Conservation (phyloP, 2,329 filamentous ascomycete genomes). For the Kalaharituber pfeilii region DNA sequence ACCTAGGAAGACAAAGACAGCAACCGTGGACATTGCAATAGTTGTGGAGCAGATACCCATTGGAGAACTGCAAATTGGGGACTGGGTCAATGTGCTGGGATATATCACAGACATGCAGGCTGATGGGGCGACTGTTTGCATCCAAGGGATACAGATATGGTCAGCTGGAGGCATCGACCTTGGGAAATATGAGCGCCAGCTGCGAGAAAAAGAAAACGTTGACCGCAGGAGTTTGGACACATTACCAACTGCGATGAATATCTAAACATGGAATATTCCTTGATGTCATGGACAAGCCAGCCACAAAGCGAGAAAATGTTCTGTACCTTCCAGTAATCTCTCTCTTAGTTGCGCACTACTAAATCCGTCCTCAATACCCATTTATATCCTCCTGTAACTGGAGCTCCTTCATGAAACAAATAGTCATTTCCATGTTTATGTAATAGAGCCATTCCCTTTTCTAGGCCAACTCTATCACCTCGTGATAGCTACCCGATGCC, state of each 20-base stretch:
- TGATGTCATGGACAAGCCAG: too few relatives aligned
- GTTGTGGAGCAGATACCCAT: too few relatives aligned
- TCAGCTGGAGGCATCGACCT: slow-evolving; percentile 55
- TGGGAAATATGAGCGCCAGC: slow-evolving; percentile 48
- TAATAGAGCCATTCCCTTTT: slow-evolving; percentile 64
- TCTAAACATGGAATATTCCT: too few relatives aligned
- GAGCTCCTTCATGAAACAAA: slow-evolving; percentile 69
- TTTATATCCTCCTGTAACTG: slow-evolving; percentile 67
- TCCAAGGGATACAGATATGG: slow-evolving; percentile 69
- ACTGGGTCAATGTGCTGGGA: slow-evolving; percentile 79
- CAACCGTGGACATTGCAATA: slow-evolving; percentile 52
- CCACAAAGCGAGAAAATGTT: too few relatives aligned
- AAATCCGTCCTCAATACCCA: slow-evolving; percentile 81
- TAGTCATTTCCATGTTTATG: slow-evolving; percentile 83
- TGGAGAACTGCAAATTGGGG: slow-evolving; percentile 51
- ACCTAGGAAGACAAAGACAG: too few relatives aligned
- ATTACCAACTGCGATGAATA: too few relatives aligned
- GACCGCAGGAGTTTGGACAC: neutral
- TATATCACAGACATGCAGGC: slow-evolving; percentile 39
- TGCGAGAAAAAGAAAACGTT: slow-evolving; percentile 26
- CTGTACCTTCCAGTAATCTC: too few relatives aligned
- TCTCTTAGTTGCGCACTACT: too few relatives aligned
- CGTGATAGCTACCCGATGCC: slow-evolving; percentile 26
- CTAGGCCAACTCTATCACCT: slow-evolving; percentile 12
- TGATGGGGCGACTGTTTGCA: slow-evolving; percentile 27